These are phyloP conservation scores for Poa annua DNA, from an alignment of 176 grass and related monocot species.

Conservation along the genomic window DNA sequence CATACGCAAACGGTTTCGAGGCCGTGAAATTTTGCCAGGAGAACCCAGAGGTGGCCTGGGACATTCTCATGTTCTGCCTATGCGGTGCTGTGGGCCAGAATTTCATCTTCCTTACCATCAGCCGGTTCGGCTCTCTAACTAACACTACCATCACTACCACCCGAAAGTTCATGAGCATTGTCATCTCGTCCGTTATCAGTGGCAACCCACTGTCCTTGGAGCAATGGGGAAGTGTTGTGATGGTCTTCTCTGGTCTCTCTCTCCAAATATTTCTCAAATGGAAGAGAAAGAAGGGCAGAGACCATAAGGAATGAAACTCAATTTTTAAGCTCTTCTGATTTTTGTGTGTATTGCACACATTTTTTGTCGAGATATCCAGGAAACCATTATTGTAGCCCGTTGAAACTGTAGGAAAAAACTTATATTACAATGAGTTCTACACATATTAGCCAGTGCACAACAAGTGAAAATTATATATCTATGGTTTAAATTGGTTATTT, in stretches of 20 bases:
- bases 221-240: conserved; percentile 80
- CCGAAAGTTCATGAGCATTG: conserved; percentile 93
- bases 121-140: conserved; percentile 86
- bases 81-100: conserved; percentile 89
- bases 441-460: not conserved
- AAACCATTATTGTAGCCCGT: conserved; percentile 31
- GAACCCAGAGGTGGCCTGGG: conserved; percentile 93
- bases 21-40: conserved; percentile 76
- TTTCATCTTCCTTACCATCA: conserved; percentile 99
- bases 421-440: not conserved
- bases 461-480: not conserved
- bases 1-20: conserved; percentile 81
- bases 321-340: conserved; percentile 22
- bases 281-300: conserved; percentile 73
- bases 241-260: conserved; percentile 67
- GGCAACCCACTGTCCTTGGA: conserved; percentile 73
- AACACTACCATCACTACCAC: conserved; percentile 98
- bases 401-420: conserved; percentile 27
- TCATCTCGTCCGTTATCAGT: conserved; percentile 82
- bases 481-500: not conserved
- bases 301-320: conserved; percentile 49
- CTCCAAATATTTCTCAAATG: conserved; percentile 85
- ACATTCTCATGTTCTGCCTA: conserved; percentile 86
- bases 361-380: conserved; percentile 24
- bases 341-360: conserved; percentile 38